Base-by-base conservation (phyloP, 2,329 filamentous ascomycete species). In the Teratosphaeria destructans region DNA sequence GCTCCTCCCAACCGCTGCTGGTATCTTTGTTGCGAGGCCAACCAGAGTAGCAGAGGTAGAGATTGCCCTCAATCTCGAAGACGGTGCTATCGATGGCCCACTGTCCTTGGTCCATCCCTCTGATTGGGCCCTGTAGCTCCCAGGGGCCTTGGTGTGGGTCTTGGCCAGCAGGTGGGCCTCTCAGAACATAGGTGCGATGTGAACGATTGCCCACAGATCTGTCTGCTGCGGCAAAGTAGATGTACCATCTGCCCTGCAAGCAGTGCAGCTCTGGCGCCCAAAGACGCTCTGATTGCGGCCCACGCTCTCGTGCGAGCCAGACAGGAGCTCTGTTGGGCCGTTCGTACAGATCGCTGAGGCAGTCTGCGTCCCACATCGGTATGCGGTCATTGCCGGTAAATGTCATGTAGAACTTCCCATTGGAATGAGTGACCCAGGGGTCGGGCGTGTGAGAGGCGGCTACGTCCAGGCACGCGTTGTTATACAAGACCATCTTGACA, bases 241-340 rank as follows among this genome's bases (percentile, higher is more conserved):
- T 73, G 67, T 81, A 83, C 81, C 81, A 83, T 26, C 74, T 74
- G 0, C 76, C 77, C 43, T 76, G 69, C 29, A 83, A 72, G 55
- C 69, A 69, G 66, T 83, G 81, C 0, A 83, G 73, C 70, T 83
- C 81, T 0, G 81, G 81, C 0, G 81, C 81, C 81, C 81, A 83
- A 35, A 83, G 71, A 5, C 62, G 37, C 39, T 64, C 62, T 37
- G 57, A 59, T 23, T 54, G 54, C 26, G 61, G 60, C 27, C 61
- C 61, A 62, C 75, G n/a, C 12, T 57, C 61, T 10, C 55, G 56
- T 11, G 57, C 58, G 19, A 63, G 69, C 73, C 74, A 78, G 12
- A 78, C 71, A 5, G 73, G 70, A 32, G 73, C 71, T 62, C 74
- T 76, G 6, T 69, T 68, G 56, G 70, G 68, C 14, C 67, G 63